phyloP scores from a whole-genome alignment of 2,329 filamentous ascomycete genomes.

The Tolypocladium inflatum region DNA sequence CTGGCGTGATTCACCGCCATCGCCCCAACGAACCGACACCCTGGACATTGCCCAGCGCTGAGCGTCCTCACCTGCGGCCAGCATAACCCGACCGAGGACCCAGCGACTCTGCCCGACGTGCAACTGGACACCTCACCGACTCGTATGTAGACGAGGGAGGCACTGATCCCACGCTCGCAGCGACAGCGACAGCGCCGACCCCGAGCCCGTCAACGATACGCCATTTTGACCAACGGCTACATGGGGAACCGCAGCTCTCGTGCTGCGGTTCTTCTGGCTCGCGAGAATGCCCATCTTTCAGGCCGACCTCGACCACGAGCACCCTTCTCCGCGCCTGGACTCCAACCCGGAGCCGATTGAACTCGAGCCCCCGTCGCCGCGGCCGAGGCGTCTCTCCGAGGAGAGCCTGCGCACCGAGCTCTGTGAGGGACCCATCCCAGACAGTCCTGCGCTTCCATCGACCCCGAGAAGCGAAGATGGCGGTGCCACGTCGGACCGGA shows the following conservation, averaged over 20 bases:
- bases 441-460: conserved; percentile 24
- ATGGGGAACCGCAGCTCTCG: conserved; percentile 13
- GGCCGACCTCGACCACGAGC: conserved; percentile 33
- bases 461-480: conserved; percentile 14
- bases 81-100: not conserved
- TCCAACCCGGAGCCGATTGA: conserved; percentile 12
- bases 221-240: conserved; percentile 5
- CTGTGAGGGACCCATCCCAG: conserved; percentile 46
- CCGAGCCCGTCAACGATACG: not conserved
- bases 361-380: conserved; percentile 8
- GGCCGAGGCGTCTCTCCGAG: conserved; percentile 35
- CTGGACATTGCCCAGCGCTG: not conserved
- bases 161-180: not conserved
- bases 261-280: conserved; percentile 21
- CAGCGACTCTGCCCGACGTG: not conserved
- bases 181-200: not conserved
- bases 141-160: not conserved
- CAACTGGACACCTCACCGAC: not conserved
- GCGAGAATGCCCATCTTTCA: conserved; percentile 49
- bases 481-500: conserved; percentile 47
- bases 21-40: not conserved
- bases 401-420: conserved; percentile 53
- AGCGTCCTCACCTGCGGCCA: not conserved
- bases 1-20: not conserved
- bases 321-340: conserved; percentile 8